Evolutionary conservation across 805 yeast genomes (phyloP).

Genomic region (Ogataea angusta): DNA sequence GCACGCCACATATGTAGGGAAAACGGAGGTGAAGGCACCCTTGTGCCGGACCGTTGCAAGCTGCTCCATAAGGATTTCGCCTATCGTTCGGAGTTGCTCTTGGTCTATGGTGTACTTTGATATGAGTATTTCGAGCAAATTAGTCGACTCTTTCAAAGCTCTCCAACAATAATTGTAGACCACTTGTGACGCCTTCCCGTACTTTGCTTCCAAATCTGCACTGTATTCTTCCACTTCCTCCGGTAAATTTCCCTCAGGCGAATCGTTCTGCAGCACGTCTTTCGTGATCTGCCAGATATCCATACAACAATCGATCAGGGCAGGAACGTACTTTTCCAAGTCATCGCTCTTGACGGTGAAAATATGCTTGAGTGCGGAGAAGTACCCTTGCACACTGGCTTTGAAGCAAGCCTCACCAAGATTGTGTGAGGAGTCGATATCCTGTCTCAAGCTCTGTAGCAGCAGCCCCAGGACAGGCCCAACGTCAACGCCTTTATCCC

Average conservation of each 20-base stretch:
- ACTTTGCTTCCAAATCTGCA: conserved; percentile 31
- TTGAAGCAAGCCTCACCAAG: conserved; percentile 43
- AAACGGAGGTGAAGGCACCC: conserved; percentile 88
- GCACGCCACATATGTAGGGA: conserved; percentile 71
- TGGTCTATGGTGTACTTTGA: conserved; percentile 30
- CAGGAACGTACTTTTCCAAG: conserved; percentile 4
- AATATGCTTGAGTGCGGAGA: conserved; percentile 50
- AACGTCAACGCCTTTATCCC: conserved; percentile 18
- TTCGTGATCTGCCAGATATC: conserved; percentile 43
- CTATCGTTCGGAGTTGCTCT: conserved; percentile 35
- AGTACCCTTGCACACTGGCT: conserved; percentile 66
- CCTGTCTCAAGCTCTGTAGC: conserved; percentile 32
- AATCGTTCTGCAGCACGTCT: conserved; percentile 58
- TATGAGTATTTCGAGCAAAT: conserved; percentile 47
- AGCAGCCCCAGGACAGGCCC: conserved; percentile 31
- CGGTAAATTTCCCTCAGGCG: conserved; percentile 67
- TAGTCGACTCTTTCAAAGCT: conserved; percentile 71
- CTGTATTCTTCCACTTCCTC: conserved; percentile 38
- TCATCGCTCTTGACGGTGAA: conserved; percentile 11
- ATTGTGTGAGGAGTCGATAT: conserved; percentile 36
- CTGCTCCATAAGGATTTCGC: conserved; percentile 61
- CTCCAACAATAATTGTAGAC: conserved; percentile 77
- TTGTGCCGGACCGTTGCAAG: conserved; percentile 76
- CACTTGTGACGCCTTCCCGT: conserved; percentile 41
- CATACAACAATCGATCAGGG: conserved; percentile 10